Evolutionary conservation across 108 stramenopile species (phyloP), one percentile per base, ranked within the genome.

Genomic region (Stephanodiscus minutulus): DNA sequence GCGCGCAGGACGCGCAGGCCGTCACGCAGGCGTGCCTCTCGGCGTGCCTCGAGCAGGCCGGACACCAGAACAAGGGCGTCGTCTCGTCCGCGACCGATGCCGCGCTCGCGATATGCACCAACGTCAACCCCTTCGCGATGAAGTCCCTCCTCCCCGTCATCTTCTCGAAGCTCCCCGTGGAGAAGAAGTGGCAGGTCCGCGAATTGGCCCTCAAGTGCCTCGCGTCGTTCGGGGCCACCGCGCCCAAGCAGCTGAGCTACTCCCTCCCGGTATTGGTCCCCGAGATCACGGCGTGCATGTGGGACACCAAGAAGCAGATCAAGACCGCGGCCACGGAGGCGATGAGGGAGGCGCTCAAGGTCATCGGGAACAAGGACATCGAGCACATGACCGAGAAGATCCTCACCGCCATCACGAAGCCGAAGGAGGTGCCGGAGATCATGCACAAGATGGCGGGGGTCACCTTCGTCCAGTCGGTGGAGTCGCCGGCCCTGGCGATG

Each of bases 241-340:
- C 91, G 18, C 94, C 95, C n/a, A 88, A 86, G 67, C 91, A 95
- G 66, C 80, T 96, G 6, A 91, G 88, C 58, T 84, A 88, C 66
- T 86, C 90, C 46, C 91, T 98, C 66, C 95, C 94, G 11, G 87
- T 92, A 79, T 66, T 98, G 22, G 94, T 98, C 27, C 97, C 97
- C 35, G 95, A 96, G 66, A 89, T 98, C 37, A 96, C 97, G 13
- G 92, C 93, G 6, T 95, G 91, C 70, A 96, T 98, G 95, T 96
- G 96, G 94, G 97, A 98, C 84, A 96, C 97, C 63, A 98, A 98
- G 94, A 97, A 96, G 86, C 94, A 96, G 83, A 91, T 97, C 70
- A 95, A 95, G 89, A 84, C 74, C 41, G 97, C 98, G 18, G 93
- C 97, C 60, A 96, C 89, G 37, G 81, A 66, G 1, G 93, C 97